Conservation (phyloP, 2,329 filamentous ascomycete genomes). For the Myriosclerotinia duriaeana region DNA sequence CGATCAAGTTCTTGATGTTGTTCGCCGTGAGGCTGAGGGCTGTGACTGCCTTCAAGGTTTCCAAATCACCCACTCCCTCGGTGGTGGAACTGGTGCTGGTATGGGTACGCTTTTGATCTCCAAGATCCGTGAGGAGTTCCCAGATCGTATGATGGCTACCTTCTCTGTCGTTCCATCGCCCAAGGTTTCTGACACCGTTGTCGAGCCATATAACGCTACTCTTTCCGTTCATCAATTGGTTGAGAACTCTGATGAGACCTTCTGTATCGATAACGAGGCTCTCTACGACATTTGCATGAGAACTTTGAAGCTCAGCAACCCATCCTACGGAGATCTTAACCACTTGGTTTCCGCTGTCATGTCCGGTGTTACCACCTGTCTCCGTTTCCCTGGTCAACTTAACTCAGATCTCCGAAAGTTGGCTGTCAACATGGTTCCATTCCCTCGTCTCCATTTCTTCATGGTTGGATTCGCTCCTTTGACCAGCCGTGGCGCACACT, state of each 20-base stretch:
- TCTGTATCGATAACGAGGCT: conserved; percentile 99
- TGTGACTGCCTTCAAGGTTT: conserved; percentile 99
- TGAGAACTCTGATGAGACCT: conserved; percentile 99
- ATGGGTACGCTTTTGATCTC: conserved; percentile 99
- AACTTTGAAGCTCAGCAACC: conserved; percentile 97
- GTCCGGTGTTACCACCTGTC: conserved; percentile 97
- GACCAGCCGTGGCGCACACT: conserved; percentile 86
- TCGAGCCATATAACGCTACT: conserved; percentile 99
- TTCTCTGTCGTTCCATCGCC: conserved; percentile 98
- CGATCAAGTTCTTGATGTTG: conserved; percentile 96
- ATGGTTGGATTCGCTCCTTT: conserved; percentile 99
- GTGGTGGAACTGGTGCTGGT: conserved; percentile 99
- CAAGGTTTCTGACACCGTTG: conserved; percentile 99
- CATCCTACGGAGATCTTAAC: conserved; percentile 98
- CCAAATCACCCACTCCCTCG: conserved; percentile 99
- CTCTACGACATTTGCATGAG: conserved; percentile 99
- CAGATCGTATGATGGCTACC: conserved; percentile 99
- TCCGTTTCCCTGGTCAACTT: conserved; percentile 99
- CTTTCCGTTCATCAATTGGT: conserved; percentile 98
- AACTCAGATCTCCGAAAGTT: conserved; percentile 99
- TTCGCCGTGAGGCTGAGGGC: conserved; percentile 96
- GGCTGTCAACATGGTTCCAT: conserved; percentile 99
- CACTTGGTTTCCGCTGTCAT: conserved; percentile 99
- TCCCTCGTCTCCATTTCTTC: conserved; percentile 99
- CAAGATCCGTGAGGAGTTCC: conserved; percentile 99